Percentiles rank a stretch among this genome's conserved stretches.
Evolutionary conservation across 2,329 filamentous ascomycete species (phyloP).

Genomic region (Epichloe sibirici): DNA sequence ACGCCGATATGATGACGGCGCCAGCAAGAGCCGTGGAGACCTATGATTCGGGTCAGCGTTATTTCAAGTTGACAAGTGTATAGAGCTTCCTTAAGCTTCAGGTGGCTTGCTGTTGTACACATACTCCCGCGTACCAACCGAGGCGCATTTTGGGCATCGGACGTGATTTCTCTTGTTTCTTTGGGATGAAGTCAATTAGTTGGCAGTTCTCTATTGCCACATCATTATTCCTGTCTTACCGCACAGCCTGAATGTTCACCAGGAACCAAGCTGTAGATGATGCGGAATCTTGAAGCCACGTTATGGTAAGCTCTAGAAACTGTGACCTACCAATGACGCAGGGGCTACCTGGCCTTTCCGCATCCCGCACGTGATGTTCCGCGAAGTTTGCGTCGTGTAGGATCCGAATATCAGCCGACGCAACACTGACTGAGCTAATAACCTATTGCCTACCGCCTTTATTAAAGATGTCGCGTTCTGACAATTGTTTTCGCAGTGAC

Average conservation of each 20-base stretch:
- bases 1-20: conserved; percentile 75
- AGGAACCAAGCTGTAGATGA: background rate
- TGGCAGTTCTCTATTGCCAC: background rate
- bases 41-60: conserved; percentile 29
- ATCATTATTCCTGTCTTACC: background rate
- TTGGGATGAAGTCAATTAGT: background rate
- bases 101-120: conserved; percentile 14
- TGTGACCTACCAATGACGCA: background rate
- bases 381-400: background rate
- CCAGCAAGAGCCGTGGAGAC: conserved; percentile 74
- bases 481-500: too few species aligned
- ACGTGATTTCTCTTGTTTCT: background rate
- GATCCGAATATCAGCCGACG: conserved; percentile 1
- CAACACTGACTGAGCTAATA: too few species aligned
- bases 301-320: conserved; percentile 1
- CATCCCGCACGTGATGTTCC: conserved; percentile 2
- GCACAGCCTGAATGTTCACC: background rate
- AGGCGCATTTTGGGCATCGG: conserved; percentile 40
- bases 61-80: conserved; percentile 4
- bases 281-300: conserved; percentile 5
- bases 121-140: conserved; percentile 49
- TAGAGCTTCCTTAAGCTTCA: background rate
- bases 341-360: background rate
- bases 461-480: too few species aligned
- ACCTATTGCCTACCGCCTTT: too few species aligned